Conservation (phyloP, 2,329 filamentous ascomycete species). For the Pestalotiopsis sp. region DNA sequence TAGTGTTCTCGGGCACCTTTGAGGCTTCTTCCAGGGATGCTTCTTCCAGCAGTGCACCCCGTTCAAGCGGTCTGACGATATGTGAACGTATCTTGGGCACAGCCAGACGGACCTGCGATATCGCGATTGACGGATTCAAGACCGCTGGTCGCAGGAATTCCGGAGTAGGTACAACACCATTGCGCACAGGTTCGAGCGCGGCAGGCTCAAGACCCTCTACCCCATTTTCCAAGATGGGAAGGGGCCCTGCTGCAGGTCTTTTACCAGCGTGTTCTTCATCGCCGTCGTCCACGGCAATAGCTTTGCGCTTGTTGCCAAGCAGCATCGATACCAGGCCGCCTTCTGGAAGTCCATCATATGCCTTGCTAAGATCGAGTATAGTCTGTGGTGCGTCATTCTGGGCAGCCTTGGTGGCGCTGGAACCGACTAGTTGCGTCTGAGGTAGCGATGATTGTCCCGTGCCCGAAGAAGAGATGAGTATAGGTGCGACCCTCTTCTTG, state of each 20-base stretch:
- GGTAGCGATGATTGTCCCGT: slow-evolving; percentile 86
- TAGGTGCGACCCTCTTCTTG: slow-evolving; percentile 90
- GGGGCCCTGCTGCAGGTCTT: slow-evolving; percentile 66
- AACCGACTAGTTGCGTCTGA: slow-evolving; percentile 83
- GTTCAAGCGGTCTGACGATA: slow-evolving; percentile 80
- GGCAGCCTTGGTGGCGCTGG: slow-evolving; percentile 62
- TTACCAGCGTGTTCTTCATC: slow-evolving; percentile 60
- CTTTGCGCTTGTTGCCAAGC: slow-evolving; percentile 90
- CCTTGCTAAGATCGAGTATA: slow-evolving; percentile 87
- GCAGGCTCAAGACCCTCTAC: slow-evolving; percentile 79
- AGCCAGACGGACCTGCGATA: slow-evolving; percentile 83
- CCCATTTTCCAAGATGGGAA: slow-evolving; percentile 75
- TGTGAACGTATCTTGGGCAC: slow-evolving; percentile 84
- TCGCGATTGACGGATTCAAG: slow-evolving; percentile 75
- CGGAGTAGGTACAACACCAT: slow-evolving; percentile 69
- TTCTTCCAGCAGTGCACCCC: slow-evolving; percentile 57
- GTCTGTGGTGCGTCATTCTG: slow-evolving; percentile 77
- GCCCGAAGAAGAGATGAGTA: slow-evolving; percentile 88
- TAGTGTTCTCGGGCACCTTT: slow-evolving; percentile 67
- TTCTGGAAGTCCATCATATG: slow-evolving; percentile 88
- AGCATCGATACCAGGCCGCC: slow-evolving; percentile 85
- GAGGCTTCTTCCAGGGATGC: slow-evolving; percentile 61
- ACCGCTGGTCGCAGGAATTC: slow-evolving; percentile 89
- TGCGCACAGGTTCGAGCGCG: slow-evolving; percentile 57
- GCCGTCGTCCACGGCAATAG: slow-evolving; percentile 74